A percentile compares a stretch with the other conserved stretches of the same genome.
Evolutionary conservation across 441 rosid genomes (phyloP).

Genomic region (Eutrema salsugineum): DNA sequence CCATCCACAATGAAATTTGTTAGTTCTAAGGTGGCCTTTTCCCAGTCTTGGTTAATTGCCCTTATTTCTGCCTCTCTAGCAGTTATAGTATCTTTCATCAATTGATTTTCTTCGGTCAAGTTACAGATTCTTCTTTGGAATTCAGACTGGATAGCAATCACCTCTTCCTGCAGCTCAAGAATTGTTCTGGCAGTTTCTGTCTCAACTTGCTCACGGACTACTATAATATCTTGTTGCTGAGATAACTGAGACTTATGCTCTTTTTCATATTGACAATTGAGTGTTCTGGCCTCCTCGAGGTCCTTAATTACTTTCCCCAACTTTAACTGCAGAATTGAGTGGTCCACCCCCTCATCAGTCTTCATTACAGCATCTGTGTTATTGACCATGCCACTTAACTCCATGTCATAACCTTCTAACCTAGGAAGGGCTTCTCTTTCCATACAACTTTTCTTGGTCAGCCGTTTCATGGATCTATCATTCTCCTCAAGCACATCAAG

Average conservation of each 20-base stretch:
- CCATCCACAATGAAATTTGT: constrained; percentile 86
- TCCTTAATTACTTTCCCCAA: constrained; percentile 55
- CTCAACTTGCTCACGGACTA: constrained; percentile 83
- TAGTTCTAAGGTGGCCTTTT: constrained; percentile 79
- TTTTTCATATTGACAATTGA: constrained; percentile 55
- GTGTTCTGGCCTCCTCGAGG: constrained; percentile 56
- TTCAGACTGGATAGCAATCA: constrained; percentile 61
- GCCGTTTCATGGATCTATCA: constrained; percentile 36
- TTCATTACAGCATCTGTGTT: constrained; percentile 26
- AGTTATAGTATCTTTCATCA: constrained; percentile 47
- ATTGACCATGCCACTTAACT: constrained; percentile 27
- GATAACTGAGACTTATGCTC: constrained; percentile 57
- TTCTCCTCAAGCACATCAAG: constrained; percentile 48
- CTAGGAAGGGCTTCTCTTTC: constrained; percentile 36
- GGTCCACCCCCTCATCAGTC: constrained; percentile 35
- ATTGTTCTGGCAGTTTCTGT: constrained; percentile 78
- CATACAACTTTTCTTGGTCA: constrained; percentile 33
- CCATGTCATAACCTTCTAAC: constrained; percentile 28
- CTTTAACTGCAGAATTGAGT: constrained; percentile 48
- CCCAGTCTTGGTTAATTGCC: constrained; percentile 68
- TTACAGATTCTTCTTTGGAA: constrained; percentile 49
- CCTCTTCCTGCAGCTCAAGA: constrained; percentile 85
- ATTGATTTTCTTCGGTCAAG: constrained; percentile 57
- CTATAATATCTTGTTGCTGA: constrained; percentile 58
- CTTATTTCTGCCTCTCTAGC: constrained; percentile 63